Percentiles rank a stretch among this genome's conserved stretches.
These are phyloP conservation scores for Suillus subluteus DNA, from an alignment of 768 basidiomycete species.

Conservation along the genomic window DNA sequence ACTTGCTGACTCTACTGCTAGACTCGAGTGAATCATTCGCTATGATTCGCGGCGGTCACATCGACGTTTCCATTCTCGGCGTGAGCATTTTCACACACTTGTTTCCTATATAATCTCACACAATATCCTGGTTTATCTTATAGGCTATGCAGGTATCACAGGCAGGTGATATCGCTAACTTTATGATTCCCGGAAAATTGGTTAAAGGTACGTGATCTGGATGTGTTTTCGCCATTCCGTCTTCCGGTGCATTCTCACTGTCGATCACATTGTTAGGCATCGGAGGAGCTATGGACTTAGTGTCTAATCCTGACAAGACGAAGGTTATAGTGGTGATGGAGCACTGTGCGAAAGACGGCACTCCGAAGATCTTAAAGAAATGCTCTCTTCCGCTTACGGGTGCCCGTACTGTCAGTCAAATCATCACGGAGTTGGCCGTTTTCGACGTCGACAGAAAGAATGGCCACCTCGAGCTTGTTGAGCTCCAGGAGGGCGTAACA, in stretches of 20 bases:
- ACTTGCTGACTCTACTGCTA: conserved; percentile 29
- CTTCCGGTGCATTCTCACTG: conserved; percentile 16
- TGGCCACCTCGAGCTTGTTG: conserved; percentile 74
- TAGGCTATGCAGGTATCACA: conserved; percentile 96
- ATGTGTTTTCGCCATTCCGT: not conserved
- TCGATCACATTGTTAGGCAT: conserved; percentile 58
- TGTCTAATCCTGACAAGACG: conserved; percentile 94
- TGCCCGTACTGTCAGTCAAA: conserved; percentile 83
- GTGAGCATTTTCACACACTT: conserved; percentile 47
- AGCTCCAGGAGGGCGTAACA: conserved; percentile 81
- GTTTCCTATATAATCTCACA: conserved; percentile 2
- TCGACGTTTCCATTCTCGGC: conserved; percentile 92
- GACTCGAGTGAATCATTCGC: conserved; percentile 94
- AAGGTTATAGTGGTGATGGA: conserved; percentile 91
- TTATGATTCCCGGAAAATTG: conserved; percentile 97
- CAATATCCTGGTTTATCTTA: conserved; percentile 12
- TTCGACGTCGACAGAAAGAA: conserved; percentile 83
- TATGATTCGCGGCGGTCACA: conserved; percentile 97
- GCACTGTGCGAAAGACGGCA: conserved; percentile 88
- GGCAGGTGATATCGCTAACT: conserved; percentile 94
- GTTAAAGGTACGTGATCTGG: conserved; percentile 59
- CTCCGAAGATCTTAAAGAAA: conserved; percentile 81
- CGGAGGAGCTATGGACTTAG: conserved; percentile 95
- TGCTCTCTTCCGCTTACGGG: conserved; percentile 90
- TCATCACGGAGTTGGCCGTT: conserved; percentile 91